Evolutionary conservation across 1,139 yeast genomes (phyloP).

Genomic region (Yamadazyma sp.): DNA sequence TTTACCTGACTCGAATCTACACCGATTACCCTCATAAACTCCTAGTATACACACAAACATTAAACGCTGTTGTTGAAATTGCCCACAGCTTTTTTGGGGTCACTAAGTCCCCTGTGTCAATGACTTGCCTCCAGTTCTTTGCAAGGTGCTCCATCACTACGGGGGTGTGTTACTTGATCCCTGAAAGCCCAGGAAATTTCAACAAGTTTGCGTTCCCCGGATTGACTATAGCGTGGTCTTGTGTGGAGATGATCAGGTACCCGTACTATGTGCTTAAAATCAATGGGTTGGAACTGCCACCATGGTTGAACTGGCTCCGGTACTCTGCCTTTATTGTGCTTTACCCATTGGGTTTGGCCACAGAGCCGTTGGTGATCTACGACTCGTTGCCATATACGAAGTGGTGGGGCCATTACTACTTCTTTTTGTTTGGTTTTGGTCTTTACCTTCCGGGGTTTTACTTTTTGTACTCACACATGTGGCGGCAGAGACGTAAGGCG

Average conservation of each 20-base stretch:
- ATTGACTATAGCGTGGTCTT: constrained; percentile 34
- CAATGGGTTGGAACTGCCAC: constrained; percentile 18
- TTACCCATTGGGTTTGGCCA: constrained; percentile 35
- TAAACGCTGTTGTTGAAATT: constrained; percentile 33
- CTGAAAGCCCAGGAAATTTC: constrained; percentile 35
- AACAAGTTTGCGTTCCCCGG: constrained; percentile 24
- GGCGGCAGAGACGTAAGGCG: constrained; percentile 28
- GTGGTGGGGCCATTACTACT: constrained; percentile 20
- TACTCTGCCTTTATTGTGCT: constrained; percentile 34
- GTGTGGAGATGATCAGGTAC: constrained; percentile 34
- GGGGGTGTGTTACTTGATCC: constrained; percentile 32
- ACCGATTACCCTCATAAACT: constrained; percentile 29
- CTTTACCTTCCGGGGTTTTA: constrained; percentile 37
- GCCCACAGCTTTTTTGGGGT: constrained; percentile 26
- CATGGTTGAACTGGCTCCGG: constrained; percentile 28
- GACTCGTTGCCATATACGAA: constrained; percentile 17
- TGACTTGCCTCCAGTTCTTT: constrained; percentile 31
- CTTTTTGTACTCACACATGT: constrained; percentile 33
- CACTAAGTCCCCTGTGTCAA: constrained; percentile 30
- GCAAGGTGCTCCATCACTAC: constrained; percentile 34
- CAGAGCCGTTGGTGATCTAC: constrained; percentile 34
- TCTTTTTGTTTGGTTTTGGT: constrained; percentile 28
- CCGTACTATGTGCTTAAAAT: constrained; percentile 26
- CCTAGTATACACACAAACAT: constrained; percentile 27
- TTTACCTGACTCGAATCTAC: constrained; percentile 15